Evolutionary conservation across 495 filamentous ascomycete species (phyloP).

Genomic region (Apiosordaria backusii): DNA sequence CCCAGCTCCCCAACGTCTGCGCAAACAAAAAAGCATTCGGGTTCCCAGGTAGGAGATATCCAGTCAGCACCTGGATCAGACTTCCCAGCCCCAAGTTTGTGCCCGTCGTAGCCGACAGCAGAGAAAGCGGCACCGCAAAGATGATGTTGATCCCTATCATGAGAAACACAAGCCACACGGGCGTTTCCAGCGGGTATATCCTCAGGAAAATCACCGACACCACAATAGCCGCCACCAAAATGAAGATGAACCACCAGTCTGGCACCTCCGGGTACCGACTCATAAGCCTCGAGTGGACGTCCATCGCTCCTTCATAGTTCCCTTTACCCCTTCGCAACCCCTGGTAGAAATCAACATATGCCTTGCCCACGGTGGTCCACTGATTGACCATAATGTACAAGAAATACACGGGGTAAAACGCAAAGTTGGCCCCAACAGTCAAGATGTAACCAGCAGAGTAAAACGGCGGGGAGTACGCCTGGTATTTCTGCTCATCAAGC

Average conservation of each 20-base stretch:
- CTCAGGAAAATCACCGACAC: conserved; percentile 49
- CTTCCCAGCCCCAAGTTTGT: conserved; percentile 35
- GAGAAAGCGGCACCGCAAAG: conserved; percentile 36
- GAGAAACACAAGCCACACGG: conserved; percentile 35
- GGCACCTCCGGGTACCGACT: conserved; percentile 54
- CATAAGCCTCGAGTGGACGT: conserved; percentile 61
- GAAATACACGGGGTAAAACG: conserved; percentile 54
- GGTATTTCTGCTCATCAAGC: conserved; percentile 49
- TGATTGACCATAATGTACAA: conserved; percentile 56
- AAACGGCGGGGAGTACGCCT: conserved; percentile 57
- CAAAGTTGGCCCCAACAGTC: conserved; percentile 57
- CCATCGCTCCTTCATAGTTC: conserved; percentile 51
- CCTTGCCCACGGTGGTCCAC: conserved; percentile 35
- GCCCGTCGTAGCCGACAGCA: conserved; percentile 36
- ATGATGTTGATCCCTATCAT: conserved; percentile 39
- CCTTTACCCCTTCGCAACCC: conserved; percentile 46
- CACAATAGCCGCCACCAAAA: conserved; percentile 45
- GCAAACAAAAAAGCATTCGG: conserved; percentile 35
- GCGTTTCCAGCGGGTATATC: conserved; percentile 43
- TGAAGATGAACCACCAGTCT: conserved; percentile 56
- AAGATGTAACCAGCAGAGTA: conserved; percentile 59
- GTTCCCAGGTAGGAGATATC: conserved; percentile 34
- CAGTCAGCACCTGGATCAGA: conserved; percentile 34
- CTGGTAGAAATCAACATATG: conserved; percentile 38
- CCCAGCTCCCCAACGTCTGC: conserved; percentile 35